Evolutionary conservation across 2,329 filamentous ascomycete genomes (phyloP).

Genomic region (Ophiocordyceps camponoti-floridani): DNA sequence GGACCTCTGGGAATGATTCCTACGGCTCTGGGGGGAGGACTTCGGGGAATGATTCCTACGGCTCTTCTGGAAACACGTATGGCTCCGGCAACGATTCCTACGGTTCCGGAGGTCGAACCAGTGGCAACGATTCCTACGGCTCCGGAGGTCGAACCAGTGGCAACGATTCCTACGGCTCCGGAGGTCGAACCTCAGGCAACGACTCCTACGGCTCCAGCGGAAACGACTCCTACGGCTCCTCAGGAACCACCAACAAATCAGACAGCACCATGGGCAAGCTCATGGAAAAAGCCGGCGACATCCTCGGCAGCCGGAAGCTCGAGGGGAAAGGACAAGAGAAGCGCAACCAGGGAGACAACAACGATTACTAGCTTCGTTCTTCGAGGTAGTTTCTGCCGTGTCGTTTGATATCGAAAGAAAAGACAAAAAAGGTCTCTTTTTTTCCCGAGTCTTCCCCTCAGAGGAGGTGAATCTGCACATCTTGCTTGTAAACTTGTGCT

Average conservation of each 20-base stretch:
- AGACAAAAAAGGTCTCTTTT: background rate
- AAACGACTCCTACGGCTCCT: conserved; percentile 1
- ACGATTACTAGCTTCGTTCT: conserved; percentile 1
- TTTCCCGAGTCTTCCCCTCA: no score
- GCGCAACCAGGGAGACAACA: conserved; percentile 18
- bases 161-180: conserved; percentile 6
- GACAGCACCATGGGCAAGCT: conserved; percentile 27
- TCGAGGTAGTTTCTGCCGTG: no score
- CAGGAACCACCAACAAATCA: background rate
- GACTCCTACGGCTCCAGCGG: background rate
- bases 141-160: conserved; percentile 4
- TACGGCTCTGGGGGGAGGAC: conserved; percentile 8
- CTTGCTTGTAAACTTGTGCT: no score
- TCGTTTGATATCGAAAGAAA: background rate
- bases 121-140: conserved; percentile 4
- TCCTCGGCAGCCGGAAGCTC: conserved; percentile 28
- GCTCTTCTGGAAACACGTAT: conserved; percentile 4
- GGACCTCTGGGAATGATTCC: background rate
- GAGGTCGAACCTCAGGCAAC: background rate
- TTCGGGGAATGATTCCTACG: conserved; percentile 6
- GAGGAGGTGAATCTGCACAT: no score
- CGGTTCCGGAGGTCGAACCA: background rate
- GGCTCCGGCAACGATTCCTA: conserved; percentile 5
- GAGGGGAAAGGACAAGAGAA: conserved; percentile 30
- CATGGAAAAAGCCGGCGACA: conserved; percentile 36